phyloP scores from a whole-genome alignment of 179 eudicot species.

The Patellifolia procumbens region DNA sequence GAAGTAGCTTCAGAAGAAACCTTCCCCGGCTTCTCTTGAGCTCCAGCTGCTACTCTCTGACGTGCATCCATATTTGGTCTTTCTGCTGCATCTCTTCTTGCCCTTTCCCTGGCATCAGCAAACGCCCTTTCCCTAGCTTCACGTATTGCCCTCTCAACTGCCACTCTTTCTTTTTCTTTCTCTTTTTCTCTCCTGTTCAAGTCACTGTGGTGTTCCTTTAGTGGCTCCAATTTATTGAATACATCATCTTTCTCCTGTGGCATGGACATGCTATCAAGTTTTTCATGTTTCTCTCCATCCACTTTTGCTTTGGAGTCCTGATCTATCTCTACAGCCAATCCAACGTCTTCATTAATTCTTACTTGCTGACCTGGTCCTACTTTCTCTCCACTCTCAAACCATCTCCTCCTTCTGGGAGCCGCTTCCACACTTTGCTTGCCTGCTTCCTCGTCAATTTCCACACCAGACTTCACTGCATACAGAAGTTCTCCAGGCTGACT shows the following conservation, averaged over 20 bases:
- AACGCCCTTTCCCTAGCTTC: slow-evolving; percentile 98
- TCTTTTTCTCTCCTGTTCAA: slow-evolving; percentile 36
- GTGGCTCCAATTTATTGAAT: slow-evolving; percentile 40
- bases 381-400: slow-evolving; percentile 42
- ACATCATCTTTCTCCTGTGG: slow-evolving; percentile 36
- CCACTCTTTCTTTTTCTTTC: slow-evolving; percentile 63
- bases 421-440: slow-evolving; percentile 38
- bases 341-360: slow-evolving; percentile 35
- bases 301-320: slow-evolving; percentile 32
- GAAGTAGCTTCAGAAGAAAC: slow-evolving; percentile 42
- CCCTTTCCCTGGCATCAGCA: slow-evolving; percentile 84
- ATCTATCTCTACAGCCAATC: slow-evolving; percentile 30
- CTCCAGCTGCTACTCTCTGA: slow-evolving; percentile 56
- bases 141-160: slow-evolving; percentile 83
- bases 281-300: slow-evolving; percentile 28
- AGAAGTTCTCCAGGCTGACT: slow-evolving; percentile 33
- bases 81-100: slow-evolving; percentile 86
- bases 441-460: slow-evolving; percentile 31
- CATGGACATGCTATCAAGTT: slow-evolving; percentile 29
- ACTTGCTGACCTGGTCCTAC: slow-evolving; percentile 32
- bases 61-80: slow-evolving; percentile 69
- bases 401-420: slow-evolving; percentile 40
- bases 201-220: slow-evolving; percentile 40
- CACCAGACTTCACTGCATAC: slow-evolving; percentile 29
- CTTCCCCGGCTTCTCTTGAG: slow-evolving; percentile 60